A percentile compares a stretch with the other conserved stretches of the same genome.
These are phyloP conservation scores for Lupinus albus DNA, from an alignment of 306 rosid genomes.

Conservation along the genomic window DNA sequence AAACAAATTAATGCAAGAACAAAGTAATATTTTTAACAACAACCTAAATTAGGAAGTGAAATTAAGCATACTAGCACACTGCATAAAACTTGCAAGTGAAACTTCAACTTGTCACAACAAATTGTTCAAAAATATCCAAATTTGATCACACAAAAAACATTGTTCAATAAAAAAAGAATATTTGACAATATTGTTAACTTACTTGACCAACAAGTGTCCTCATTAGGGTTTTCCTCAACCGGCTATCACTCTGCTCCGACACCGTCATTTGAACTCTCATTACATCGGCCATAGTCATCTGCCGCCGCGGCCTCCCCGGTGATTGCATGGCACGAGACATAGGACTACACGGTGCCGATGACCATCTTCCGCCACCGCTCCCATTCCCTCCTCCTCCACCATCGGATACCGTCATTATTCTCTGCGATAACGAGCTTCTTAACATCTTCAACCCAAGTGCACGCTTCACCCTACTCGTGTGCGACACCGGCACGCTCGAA, in stretches of 20 bases:
- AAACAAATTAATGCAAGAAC: not conserved
- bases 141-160: too few species aligned
- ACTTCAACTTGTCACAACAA: too few species aligned
- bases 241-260: slow-evolving; percentile 78
- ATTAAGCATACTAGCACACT: too few species aligned
- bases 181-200: slow-evolving; percentile 29
- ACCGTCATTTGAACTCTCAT: slow-evolving; percentile 95
- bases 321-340: slow-evolving; percentile 45
- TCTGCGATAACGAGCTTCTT: slow-evolving; percentile 65
- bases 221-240: slow-evolving; percentile 89
- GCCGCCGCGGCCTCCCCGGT: slow-evolving; percentile 50
- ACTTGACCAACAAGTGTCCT: slow-evolving; percentile 99
- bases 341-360: slow-evolving; percentile 15
- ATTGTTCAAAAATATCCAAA: too few species aligned
- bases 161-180: too few species aligned
- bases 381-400: not conserved
- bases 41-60: not conserved
- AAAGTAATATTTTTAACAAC: not conserved
- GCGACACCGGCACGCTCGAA: slow-evolving; percentile 39
- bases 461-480: slow-evolving; percentile 66
- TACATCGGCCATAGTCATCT: slow-evolving; percentile 90
- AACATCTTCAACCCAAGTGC: slow-evolving; percentile 79
- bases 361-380: slow-evolving; percentile 32
- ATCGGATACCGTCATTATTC: slow-evolving; percentile 38
- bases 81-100: too few species aligned